Evolutionary conservation across 129 eudicot genomes (phyloP), one percentile per base, ranked within the genome.

Genomic region (Lactuca sativa): DNA sequence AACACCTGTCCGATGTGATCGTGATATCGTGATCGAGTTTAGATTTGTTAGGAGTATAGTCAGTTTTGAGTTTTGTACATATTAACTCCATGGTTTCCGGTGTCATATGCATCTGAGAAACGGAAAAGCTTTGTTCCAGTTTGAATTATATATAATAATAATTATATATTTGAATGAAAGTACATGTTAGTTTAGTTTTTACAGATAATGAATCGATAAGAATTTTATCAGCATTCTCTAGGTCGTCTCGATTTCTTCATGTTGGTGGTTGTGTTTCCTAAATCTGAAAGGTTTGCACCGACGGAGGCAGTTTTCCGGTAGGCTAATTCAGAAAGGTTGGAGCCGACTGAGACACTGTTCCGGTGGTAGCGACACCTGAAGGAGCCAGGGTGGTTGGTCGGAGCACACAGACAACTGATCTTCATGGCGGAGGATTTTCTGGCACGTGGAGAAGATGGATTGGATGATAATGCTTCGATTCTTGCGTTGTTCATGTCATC

Each of bases 281-380:
- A 31, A 62, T 51, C 57, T 12, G 62, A 44, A 38, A 76, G 75
- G 48, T 76, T 76, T 48, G 80, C 44, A 62, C 80, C 80, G 11
- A 76, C 75, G 15, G 80, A 76, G 14, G 37, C 70, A 16, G 74
- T 76, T 61, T 61, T 68, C 38, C 69, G 40, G 60, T 40, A 54
- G 30, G 31, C 78, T 54, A 78, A 56, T 41, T 82, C 88, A 3
- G 83, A 77, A 62, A 82, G 88, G 68, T 81, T 81, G 33, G 88
- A 75, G 54, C 91, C 95, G 8, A 85, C 82, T 9, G 95, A 88
- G 67, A 67, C 16, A 75, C 86, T 76, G 51, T 59, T 82, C 31
- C 86, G 86, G 64, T 90, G 96, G 82, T 67, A 59, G 71, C 95
- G 82, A 72, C 95, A 90, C 78, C 96, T 70, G 84, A 90, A 90